These are phyloP conservation scores for Gentiana macrophylla DNA, from an alignment of 257 asterid species.

Conservation along the genomic window DNA sequence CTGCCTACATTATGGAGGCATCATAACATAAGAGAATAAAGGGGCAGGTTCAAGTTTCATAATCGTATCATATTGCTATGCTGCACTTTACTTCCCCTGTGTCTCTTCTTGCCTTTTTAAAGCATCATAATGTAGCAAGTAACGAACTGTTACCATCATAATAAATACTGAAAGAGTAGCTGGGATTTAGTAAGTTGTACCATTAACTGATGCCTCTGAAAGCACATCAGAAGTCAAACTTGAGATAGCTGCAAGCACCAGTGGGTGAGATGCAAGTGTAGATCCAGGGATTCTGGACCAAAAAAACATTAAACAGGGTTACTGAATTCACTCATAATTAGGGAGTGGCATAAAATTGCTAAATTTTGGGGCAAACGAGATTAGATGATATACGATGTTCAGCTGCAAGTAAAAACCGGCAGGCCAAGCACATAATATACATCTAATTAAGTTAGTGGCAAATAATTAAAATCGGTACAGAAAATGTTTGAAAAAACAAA, in stretches of 20 bases:
- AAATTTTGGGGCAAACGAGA: background rate
- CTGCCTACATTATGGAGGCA: background rate
- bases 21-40: background rate
- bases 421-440: no score
- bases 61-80: background rate
- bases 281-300: slow-evolving; percentile 86
- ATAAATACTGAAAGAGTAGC: background rate
- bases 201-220: slow-evolving; percentile 91
- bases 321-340: background rate
- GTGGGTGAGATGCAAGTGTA: slow-evolving; percentile 77
- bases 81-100: background rate
- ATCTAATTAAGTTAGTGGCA: no score
- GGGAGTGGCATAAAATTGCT: background rate
- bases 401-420: no score
- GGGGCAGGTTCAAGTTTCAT: background rate
- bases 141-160: no score
- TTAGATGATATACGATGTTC: no score
- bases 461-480: no score
- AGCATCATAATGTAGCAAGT: no score
- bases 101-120: background rate
- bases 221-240: slow-evolving; percentile 71
- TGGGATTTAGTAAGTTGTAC: slow-evolving; percentile 26
- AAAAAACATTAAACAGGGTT: background rate
- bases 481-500: no score
- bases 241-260: slow-evolving; percentile 86